Conservation (phyloP, 2,329 filamentous ascomycete species). For the Apiospora phragmitis region DNA sequence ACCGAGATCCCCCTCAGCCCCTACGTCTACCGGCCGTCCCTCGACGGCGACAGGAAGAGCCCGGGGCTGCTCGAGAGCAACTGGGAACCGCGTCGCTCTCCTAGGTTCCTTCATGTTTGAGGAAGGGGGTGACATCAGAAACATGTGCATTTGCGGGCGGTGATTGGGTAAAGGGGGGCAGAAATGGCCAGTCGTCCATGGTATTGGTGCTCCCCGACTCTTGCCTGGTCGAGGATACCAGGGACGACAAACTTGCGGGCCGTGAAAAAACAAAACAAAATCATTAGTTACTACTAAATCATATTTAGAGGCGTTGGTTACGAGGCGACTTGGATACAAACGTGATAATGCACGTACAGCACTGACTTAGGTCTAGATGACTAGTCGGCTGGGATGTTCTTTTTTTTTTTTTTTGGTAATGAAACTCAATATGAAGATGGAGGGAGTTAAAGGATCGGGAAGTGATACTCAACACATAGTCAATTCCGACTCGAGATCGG, state of each 20-base stretch:
- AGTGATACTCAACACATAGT: background rate
- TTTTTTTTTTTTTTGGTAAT: slow-evolving; percentile 3
- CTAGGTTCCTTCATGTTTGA: background rate
- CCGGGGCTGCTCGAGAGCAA: slow-evolving; percentile 10
- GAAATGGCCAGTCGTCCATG: background rate
- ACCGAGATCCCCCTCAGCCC: slow-evolving; percentile 30
- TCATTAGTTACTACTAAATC: background rate
- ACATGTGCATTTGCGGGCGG: background rate
- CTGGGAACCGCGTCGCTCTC: slow-evolving; percentile 13
- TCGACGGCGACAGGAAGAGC: slow-evolving; percentile 21
- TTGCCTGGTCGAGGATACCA: background rate
- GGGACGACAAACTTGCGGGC: slow-evolving; percentile 16
- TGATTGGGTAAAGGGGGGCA: background rate
- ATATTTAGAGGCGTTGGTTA: slow-evolving; percentile 1
- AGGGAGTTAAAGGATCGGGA: background rate
- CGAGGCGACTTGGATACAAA: background rate
- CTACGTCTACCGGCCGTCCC: slow-evolving; percentile 27
- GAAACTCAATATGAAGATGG: background rate
- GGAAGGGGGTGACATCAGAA: background rate
- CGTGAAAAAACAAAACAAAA: slow-evolving; percentile 14
- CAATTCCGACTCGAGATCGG: background rate
- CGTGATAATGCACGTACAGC: slow-evolving; percentile 12
- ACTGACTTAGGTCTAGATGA: slow-evolving; percentile 31
- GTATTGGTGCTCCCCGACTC: background rate
- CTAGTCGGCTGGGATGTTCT: slow-evolving; percentile 16